Evolutionary conservation across 345 rosid genomes (phyloP).

Genomic region (Citropsis articulata): DNA sequence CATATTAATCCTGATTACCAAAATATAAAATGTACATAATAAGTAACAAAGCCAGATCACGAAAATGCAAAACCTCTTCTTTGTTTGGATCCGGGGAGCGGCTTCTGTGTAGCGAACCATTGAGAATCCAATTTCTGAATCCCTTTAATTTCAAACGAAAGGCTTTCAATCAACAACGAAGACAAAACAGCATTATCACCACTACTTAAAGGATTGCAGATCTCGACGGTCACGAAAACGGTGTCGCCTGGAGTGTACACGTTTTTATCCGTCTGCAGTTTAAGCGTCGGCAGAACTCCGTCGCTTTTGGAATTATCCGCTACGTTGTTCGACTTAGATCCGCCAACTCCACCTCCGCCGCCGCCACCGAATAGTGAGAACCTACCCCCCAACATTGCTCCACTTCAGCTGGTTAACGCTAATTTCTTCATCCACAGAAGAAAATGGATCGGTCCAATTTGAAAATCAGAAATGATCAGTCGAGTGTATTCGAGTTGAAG

Average conservation of each 20-base stretch:
- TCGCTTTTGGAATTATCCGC: constrained; percentile 16
- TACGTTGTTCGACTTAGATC: constrained; percentile 28
- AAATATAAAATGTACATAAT: not conserved
- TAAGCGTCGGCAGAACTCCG: constrained; percentile 44
- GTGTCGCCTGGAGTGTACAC: constrained; percentile 90
- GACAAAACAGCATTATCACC: constrained; percentile 23
- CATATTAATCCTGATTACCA: not conserved
- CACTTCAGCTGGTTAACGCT: not conserved
- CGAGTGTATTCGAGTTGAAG: not conserved
- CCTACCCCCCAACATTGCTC: constrained; percentile 37
- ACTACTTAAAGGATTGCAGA: constrained; percentile 33
- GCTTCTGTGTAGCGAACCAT: constrained; percentile 79
- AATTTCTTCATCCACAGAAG: not conserved
- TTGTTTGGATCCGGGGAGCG: constrained; percentile 54
- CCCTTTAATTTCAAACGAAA: constrained; percentile 83
- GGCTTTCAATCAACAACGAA: constrained; percentile 64
- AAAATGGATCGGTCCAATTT: no score
- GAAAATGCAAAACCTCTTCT: constrained; percentile 51
- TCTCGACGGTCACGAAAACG: constrained; percentile 61
- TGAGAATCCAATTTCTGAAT: constrained; percentile 77
- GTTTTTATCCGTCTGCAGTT: constrained; percentile 61
- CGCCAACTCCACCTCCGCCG: constrained; percentile 37
- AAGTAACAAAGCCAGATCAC: not conserved
- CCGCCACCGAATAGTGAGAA: constrained; percentile 49
- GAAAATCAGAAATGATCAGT: not conserved